Conservation (phyloP, 179 eudicot genomes). For the Silene noctiflora region DNA sequence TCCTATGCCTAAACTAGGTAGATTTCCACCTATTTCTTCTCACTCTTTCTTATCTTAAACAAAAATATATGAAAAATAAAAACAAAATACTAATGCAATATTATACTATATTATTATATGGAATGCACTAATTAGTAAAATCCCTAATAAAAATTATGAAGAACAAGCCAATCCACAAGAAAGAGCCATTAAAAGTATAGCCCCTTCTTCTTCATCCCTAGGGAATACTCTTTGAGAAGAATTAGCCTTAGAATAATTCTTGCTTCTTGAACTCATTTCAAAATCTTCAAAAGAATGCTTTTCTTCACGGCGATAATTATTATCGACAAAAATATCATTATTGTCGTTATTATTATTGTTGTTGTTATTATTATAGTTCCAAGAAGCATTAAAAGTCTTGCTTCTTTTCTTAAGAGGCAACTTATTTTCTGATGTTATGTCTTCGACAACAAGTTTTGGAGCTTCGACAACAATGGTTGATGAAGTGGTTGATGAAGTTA, state of each 20-base stretch:
- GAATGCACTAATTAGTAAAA: neutral
- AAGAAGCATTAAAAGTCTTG: constrained; percentile 24
- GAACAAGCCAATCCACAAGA: constrained; percentile 39
- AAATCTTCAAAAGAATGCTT: constrained; percentile 3
- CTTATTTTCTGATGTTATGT: constrained; percentile 9
- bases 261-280: constrained; percentile 8
- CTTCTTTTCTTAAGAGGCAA: constrained; percentile 37
- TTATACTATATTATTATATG: neutral
- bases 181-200: constrained; percentile 37
- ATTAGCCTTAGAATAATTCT: neutral
- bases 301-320: neutral
- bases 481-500: constrained; percentile 1
- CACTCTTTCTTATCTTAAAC: constrained; percentile 2
- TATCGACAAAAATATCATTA: neutral
- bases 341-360: constrained; percentile 1
- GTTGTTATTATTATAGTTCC: neutral
- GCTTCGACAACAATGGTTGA: neutral
- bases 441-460: constrained; percentile 23
- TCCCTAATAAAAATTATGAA: constrained; percentile 16
- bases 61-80: neutral
- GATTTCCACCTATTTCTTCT: constrained; percentile 21
- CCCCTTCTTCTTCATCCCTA: constrained; percentile 39
- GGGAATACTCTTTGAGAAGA: constrained; percentile 27
- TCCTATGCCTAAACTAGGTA: constrained; percentile 24
- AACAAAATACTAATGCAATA: constrained; percentile 3